Percentiles rank a stretch among this genome's conserved stretches.
These are phyloP conservation scores for Penicillium canariense DNA, from an alignment of 495 filamentous ascomycete species.

Conservation along the genomic window DNA sequence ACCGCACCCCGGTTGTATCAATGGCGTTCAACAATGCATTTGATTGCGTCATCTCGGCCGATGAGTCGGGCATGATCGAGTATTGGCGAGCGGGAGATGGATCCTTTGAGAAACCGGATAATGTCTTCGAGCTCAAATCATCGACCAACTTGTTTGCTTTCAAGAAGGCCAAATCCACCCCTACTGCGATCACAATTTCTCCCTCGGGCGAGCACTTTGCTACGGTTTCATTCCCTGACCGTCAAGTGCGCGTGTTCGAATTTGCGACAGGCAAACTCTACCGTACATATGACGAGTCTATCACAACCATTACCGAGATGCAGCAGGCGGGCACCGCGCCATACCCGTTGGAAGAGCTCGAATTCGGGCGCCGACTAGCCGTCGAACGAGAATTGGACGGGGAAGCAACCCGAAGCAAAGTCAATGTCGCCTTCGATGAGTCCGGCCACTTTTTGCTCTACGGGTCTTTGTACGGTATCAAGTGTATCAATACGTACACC, in stretches of 20 bases:
- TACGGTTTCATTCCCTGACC: conserved; percentile 89
- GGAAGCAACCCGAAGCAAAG: conserved; percentile 61
- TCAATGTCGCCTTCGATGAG: conserved; percentile 92
- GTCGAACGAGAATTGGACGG: conserved; percentile 83
- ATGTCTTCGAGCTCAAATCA: conserved; percentile 88
- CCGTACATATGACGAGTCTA: conserved; percentile 91
- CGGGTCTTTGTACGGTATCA: conserved; percentile 85
- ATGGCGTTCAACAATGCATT: conserved; percentile 88
- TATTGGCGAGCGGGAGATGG: conserved; percentile 81
- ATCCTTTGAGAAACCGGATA: conserved; percentile 85
- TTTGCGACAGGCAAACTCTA: conserved; percentile 84
- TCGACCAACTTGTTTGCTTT: conserved; percentile 94
- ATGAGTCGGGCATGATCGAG: conserved; percentile 92
- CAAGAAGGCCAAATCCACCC: conserved; percentile 87
- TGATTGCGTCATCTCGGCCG: conserved; percentile 85
- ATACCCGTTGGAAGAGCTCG: conserved; percentile 77
- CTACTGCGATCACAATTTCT: conserved; percentile 81
- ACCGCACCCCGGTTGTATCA: conserved; percentile 72
- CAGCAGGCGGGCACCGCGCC: conserved; percentile 84
- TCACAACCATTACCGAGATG: conserved; percentile 83
- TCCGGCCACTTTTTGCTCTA: conserved; percentile 94
- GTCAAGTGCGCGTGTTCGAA: conserved; percentile 88
- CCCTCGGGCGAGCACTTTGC: conserved; percentile 82
- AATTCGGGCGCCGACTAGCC: conserved; percentile 87
- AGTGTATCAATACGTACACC: conserved; percentile 92